Conservation (phyloP, 1,284 basidiomycete genomes). For the Boletus sp. region DNA sequence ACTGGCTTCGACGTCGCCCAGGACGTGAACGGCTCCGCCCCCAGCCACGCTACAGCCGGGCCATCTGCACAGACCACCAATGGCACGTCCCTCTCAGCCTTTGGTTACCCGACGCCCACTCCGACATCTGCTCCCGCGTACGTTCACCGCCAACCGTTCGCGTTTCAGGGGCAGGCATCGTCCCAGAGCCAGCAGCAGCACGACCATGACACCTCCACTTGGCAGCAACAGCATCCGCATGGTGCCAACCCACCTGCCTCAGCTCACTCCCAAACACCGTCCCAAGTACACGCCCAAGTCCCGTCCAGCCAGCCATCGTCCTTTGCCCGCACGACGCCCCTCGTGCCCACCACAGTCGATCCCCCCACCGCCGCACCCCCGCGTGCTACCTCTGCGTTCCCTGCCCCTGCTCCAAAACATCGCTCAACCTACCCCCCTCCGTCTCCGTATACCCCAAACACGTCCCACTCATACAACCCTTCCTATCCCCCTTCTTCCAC, state of each 20-base stretch:
- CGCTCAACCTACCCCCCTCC: conserved; percentile 19
- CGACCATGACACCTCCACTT: conserved; percentile 22
- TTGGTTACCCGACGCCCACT: conserved; percentile 30
- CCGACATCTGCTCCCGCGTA: conserved; percentile 28
- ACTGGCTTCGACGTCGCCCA: conserved; percentile 20
- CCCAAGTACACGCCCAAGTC: conserved; percentile 26
- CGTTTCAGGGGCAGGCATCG: conserved; percentile 24
- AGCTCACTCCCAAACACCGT: conserved; percentile 21
- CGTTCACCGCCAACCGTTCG: conserved; percentile 25
- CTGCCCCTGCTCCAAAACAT: conserved; percentile 22
- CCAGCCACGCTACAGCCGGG: background rate
- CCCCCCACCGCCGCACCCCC: conserved; percentile 17
- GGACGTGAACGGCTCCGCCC: conserved; percentile 13
- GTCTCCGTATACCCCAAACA: conserved; percentile 25
- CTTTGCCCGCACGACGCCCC: conserved; percentile 31
- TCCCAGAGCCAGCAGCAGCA: conserved; percentile 38
- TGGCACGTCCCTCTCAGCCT: conserved; percentile 22
- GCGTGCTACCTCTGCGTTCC: conserved; percentile 17
- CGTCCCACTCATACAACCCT: conserved; percentile 17
- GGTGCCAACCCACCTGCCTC: conserved; percentile 14
- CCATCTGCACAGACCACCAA: conserved; percentile 23
- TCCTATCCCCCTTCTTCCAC: conserved; percentile 19
- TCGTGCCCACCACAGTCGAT: conserved; percentile 40
- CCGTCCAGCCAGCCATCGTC: conserved; percentile 17
- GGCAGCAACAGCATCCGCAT: conserved; percentile 31